Conservation (phyloP, 495 filamentous ascomycete genomes). For the Podospora bellae-mahoneyi region DNA sequence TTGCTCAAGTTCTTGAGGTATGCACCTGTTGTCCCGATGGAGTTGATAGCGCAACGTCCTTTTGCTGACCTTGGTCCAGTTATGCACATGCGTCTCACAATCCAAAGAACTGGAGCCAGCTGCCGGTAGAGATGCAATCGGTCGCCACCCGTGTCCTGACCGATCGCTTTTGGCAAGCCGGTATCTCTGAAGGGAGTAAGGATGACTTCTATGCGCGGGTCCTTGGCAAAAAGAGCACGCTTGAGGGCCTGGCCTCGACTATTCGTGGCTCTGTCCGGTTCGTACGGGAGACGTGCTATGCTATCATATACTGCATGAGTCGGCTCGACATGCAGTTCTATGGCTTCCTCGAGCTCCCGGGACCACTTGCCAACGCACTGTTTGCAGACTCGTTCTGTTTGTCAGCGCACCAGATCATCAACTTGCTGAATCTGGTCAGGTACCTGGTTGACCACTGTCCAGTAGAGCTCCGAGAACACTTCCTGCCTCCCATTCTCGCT, state of each 20-base stretch:
- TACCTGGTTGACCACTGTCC: constrained; percentile 91
- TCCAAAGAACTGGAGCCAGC: constrained; percentile 71
- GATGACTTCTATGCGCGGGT: constrained; percentile 96
- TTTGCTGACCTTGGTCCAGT: constrained; percentile 40
- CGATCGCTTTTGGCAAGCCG: constrained; percentile 98
- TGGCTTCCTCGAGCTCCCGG: constrained; percentile 77
- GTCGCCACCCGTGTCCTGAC: constrained; percentile 82
- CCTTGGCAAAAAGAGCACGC: constrained; percentile 76
- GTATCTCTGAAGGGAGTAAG: constrained; percentile 89
- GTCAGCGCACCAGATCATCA: constrained; percentile 89
- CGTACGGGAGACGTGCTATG: constrained; percentile 88
- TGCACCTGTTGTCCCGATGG: constrained; percentile 6
- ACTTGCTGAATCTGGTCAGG: constrained; percentile 79
- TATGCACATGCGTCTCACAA: constrained; percentile 94
- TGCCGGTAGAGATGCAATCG: constrained; percentile 72
- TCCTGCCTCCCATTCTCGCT: constrained; percentile 80
- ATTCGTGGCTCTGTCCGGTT: constrained; percentile 83
- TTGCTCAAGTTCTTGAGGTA: constrained; percentile 82
- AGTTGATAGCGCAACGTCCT: neutral
- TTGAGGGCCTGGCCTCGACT: constrained; percentile 91
- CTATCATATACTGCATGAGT: constrained; percentile 90
- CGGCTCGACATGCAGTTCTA: constrained; percentile 85
- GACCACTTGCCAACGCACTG: constrained; percentile 76
- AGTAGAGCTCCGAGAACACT: constrained; percentile 66
- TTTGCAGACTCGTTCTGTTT: constrained; percentile 80